Evolutionary conservation across 176 grass and related monocot species (phyloP), one percentile per base, ranked within the genome.

Genomic region (Oryza nivara): DNA sequence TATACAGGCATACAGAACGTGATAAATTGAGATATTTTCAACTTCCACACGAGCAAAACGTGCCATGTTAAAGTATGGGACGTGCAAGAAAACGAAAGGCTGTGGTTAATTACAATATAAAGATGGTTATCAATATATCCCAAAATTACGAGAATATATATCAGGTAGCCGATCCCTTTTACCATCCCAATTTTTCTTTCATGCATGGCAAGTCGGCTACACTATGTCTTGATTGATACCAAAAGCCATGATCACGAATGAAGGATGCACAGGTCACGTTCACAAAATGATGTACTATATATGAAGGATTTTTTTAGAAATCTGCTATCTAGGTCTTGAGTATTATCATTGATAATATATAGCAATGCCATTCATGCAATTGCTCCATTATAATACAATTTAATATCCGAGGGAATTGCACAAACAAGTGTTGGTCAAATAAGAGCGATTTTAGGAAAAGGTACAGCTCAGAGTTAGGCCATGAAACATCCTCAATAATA

Each of bases 11-110:
- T 17, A 51, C 26, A 63, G n/a, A 9, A 25, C 14, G 3, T 2
- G 16, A 44, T 58, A 85, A 63, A 26, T 45, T 54, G 67, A 47
- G 63, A 69, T 2, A 45, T 49, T 56, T 58, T 30, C 40, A 68
- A 12, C 48, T 56, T 68, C 14, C 40, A 75, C 11, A 28, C 17
- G 22, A 17, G 76, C 4, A 28, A 28, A 78, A 66, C 25, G 3
- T 63, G 26, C 17, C 32, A 73, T 86, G 56, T 65, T 19, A 80
- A 68, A 85, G 25, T 49, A 85, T 38, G 44, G 30, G 16, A 85
- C 3, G 41, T 6, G 22, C n/a, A 65, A 19, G 44, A 20, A 76
- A 76, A 12, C 65, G 9, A 43, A 51, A 71, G 25, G 13, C 15
- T 75, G 38, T 34, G 28, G 43, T 63, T 52, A 73, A 51, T 22